Evolutionary conservation across 495 filamentous ascomycete genomes (phyloP).

Genomic region (Penicillium subrubescens): DNA sequence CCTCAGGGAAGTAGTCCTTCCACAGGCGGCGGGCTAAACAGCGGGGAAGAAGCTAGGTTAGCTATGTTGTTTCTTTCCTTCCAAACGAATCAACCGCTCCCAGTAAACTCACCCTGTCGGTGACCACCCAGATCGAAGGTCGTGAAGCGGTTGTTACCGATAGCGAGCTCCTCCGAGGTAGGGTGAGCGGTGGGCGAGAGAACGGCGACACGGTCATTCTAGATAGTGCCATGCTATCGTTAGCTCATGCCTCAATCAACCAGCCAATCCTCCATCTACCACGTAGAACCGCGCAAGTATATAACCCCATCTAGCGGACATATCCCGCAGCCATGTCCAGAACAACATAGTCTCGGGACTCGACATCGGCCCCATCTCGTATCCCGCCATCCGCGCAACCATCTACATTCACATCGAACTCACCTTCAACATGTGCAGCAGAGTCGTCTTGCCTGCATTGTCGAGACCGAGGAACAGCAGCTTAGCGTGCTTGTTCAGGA

Average conservation of each 20-base stretch:
- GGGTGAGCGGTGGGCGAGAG: conserved; percentile 88
- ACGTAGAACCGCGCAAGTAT: background rate
- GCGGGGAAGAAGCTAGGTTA: background rate
- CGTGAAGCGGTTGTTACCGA: conserved; percentile 95
- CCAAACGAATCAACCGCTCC: background rate
- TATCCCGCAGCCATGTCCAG: background rate
- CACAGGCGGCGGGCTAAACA: conserved; percentile 86
- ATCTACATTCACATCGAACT: conserved; percentile 25
- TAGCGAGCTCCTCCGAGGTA: conserved; percentile 93
- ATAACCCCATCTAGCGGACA: background rate
- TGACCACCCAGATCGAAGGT: conserved; percentile 98
- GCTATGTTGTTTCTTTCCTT: background rate
- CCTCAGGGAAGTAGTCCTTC: conserved; percentile 99
- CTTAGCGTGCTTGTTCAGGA: conserved; percentile 96
- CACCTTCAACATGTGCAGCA: conserved; percentile 92
- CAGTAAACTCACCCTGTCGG: conserved; percentile 75
- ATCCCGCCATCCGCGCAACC: conserved; percentile 5
- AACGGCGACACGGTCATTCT: conserved; percentile 95
- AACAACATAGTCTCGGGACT: background rate
- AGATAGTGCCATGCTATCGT: conserved; percentile 9
- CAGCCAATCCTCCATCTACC: background rate
- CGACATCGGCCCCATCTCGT: background rate
- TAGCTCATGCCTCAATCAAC: conserved; percentile 11
- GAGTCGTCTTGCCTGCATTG: conserved; percentile 96
- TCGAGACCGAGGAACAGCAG: conserved; percentile 92